phyloP scores from a whole-genome alignment of 176 grass and related monocot genomes.

The Oryza longistaminata region DNA sequence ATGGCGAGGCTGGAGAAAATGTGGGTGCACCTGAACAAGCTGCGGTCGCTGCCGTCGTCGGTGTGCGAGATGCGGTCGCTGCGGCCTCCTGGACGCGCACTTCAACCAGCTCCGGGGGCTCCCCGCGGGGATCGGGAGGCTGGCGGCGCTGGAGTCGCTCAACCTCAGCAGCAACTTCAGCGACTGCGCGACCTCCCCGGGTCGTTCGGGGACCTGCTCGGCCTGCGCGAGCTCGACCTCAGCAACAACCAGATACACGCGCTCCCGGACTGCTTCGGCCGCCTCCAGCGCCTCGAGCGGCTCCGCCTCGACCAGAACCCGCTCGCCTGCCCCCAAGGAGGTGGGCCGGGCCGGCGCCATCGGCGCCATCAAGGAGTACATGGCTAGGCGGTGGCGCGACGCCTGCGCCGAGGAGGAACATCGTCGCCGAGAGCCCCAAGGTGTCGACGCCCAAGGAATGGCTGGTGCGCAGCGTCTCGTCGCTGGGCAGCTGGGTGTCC shows the following conservation, averaged over 20 bases:
- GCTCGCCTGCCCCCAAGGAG: conserved; percentile 55
- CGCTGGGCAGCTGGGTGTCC: conserved; percentile 54
- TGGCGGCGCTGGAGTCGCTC: conserved; percentile 73
- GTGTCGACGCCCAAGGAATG: conserved; percentile 47
- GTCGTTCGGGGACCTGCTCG: conserved; percentile 60
- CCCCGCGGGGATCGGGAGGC: conserved; percentile 65
- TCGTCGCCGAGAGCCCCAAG: conserved; percentile 37
- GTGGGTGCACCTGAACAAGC: conserved; percentile 84
- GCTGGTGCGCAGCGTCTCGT: conserved; percentile 65
- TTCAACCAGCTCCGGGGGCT: conserved; percentile 82
- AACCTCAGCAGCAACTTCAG: conserved; percentile 92
- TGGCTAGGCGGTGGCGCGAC: conserved; percentile 52
- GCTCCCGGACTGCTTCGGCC: conserved; percentile 75
- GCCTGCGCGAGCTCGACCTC: conserved; percentile 78
- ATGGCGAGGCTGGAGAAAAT: conserved; percentile 60
- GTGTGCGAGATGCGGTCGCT: conserved; percentile 77
- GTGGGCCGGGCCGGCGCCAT: conserved; percentile 51
- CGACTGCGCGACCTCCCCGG: conserved; percentile 68
- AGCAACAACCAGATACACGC: conserved; percentile 92
- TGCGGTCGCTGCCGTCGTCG: conserved; percentile 78
- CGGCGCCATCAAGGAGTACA: conserved; percentile 57
- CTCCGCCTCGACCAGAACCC: conserved; percentile 86
- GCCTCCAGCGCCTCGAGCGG: conserved; percentile 51
- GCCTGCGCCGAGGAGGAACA: conserved; percentile 56
- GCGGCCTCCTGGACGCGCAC: conserved; percentile 71